These are phyloP conservation scores for Wickerhamiella domercqiae DNA, from an alignment of 805 yeast species.

Conservation along the genomic window DNA sequence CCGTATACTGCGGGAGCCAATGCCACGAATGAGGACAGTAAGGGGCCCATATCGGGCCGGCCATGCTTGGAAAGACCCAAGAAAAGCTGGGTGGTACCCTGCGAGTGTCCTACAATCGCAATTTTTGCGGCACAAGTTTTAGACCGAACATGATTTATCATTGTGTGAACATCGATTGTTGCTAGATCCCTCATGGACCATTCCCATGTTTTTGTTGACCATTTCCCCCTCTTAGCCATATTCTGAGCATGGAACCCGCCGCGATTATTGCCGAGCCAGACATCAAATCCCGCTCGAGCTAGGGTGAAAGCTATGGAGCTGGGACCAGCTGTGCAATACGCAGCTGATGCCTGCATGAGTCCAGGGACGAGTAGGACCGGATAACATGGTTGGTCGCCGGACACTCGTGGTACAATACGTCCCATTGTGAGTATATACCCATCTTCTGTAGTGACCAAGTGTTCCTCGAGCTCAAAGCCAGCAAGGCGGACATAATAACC, in stretches of 20 bases:
- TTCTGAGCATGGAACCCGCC: constrained; percentile 73
- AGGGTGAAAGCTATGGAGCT: constrained; percentile 53
- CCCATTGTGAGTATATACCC: constrained; percentile 61
- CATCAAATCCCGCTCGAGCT: constrained; percentile 77
- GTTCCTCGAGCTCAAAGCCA: constrained; percentile 44
- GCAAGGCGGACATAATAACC: constrained; percentile 51
- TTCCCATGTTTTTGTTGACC: constrained; percentile 56
- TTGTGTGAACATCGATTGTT: constrained; percentile 54
- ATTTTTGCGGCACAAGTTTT: constrained; percentile 27
- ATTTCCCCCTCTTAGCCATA: constrained; percentile 28
- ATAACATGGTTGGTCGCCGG: constrained; percentile 22
- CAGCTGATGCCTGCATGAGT: constrained; percentile 70
- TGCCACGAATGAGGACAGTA: constrained; percentile 54
- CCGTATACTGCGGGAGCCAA: constrained; percentile 88
- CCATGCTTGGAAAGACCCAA: constrained; percentile 40
- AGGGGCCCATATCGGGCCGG: constrained; percentile 31
- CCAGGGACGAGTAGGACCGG: constrained; percentile 81
- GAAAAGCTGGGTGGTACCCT: constrained; percentile 82
- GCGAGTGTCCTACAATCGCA: constrained; percentile 70
- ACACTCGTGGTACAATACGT: constrained; percentile 29
- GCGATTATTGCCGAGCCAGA: constrained; percentile 85
- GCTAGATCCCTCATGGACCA: constrained; percentile 89
- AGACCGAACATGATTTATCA: constrained; percentile 45
- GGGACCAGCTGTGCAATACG: constrained; percentile 70
- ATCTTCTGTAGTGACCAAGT: constrained; percentile 55